phyloP scores from a whole-genome alignment of 208 protist genomes.

The Entamoeba moshkovskii region DNA sequence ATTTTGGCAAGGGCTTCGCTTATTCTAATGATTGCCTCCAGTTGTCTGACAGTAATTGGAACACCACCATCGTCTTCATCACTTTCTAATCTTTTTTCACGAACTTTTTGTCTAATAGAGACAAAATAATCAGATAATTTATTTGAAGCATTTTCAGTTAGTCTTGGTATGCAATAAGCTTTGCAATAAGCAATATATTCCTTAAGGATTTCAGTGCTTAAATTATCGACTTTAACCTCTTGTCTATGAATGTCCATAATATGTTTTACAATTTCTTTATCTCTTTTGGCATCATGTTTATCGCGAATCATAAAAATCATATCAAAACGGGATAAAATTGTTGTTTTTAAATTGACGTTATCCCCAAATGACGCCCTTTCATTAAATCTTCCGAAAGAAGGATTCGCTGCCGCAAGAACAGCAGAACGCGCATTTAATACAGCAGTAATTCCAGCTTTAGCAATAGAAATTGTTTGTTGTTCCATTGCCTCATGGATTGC shows the following conservation, averaged over 20 bases:
- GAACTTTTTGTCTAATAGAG: not conserved
- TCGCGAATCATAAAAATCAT: slow-evolving; percentile 71
- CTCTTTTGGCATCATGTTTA: slow-evolving; percentile 33
- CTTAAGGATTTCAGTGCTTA: not conserved
- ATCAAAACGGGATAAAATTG: slow-evolving; percentile 86
- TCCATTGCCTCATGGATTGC: slow-evolving; percentile 99
- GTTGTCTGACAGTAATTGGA: slow-evolving; percentile 79
- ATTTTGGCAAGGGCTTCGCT: slow-evolving; percentile 85
- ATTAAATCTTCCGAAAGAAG: slow-evolving; percentile 65
- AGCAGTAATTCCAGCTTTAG: slow-evolving; percentile 92
- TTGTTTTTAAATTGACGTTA: slow-evolving; percentile 78
- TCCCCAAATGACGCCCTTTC: slow-evolving; percentile 47
- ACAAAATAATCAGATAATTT: not conserved
- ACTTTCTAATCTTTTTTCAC: not conserved
- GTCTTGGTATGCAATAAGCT: not conserved
- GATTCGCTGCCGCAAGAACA: slow-evolving; percentile 98
- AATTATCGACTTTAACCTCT: not conserved
- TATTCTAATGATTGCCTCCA: slow-evolving; percentile 76
- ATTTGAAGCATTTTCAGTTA: not conserved
- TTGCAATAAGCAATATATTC: slow-evolving; percentile 7
- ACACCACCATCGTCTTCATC: slow-evolving; percentile 18
- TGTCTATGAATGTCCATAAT: not conserved
- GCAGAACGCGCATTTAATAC: slow-evolving; percentile 93
- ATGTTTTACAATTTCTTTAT: slow-evolving; percentile 67
- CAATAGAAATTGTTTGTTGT: slow-evolving; percentile 47